Base-by-base conservation (phyloP, 2,329 filamentous ascomycete species). In the Botryotinia narcissicola region DNA sequence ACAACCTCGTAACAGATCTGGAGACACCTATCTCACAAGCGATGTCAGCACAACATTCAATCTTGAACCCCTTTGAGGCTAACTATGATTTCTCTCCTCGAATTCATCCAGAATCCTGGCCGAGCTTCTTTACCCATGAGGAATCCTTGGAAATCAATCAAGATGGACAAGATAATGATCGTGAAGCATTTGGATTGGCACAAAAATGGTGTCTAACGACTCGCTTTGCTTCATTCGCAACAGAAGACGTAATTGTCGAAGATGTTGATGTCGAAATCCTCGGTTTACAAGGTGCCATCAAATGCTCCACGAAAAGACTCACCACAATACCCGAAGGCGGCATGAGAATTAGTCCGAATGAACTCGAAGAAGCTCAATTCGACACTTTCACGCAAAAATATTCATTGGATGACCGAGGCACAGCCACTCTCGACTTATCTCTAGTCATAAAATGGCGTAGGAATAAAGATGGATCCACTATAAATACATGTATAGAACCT, bases 41-140 rank as follows among this genome's bases (percentile, higher is more conserved):
- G 3, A 83, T 92, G 35, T 86, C 89, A 1, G 87, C 92, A 57
- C 90, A 91, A 71, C 82, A 98, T 8, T 88, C 90, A 54, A 87
- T 98, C 72, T 89, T 93, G 71, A 91, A 90, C 68, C 94, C 95
- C 0, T 98, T 99, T 78, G 94, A 97, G 83, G 93, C 94, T 25
- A 96, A 93, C 79, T 98, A 97, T 81, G 93, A 97, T 75, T 89
- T 98, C 75, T 87, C 91, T 20, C 94, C 96, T 18, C 88, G 92
- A 16, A 85, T 97, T 5, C 92, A 98, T 81, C 82, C 87, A 0
- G 91, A 92, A 67, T 86, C 89, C 3, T 99, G 96, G 95, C 95
- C 96, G 1, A 94, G 91, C 80, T 90, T 97, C 78, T 99, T 98
- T 82, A 87, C 90, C 70, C 84, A 80, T 69, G 74, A 81, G 77